A percentile compares a stretch with the other conserved stretches of the same genome.
phyloP scores from a whole-genome alignment of 495 filamentous ascomycete species.

The Aspergillus hancockii region DNA sequence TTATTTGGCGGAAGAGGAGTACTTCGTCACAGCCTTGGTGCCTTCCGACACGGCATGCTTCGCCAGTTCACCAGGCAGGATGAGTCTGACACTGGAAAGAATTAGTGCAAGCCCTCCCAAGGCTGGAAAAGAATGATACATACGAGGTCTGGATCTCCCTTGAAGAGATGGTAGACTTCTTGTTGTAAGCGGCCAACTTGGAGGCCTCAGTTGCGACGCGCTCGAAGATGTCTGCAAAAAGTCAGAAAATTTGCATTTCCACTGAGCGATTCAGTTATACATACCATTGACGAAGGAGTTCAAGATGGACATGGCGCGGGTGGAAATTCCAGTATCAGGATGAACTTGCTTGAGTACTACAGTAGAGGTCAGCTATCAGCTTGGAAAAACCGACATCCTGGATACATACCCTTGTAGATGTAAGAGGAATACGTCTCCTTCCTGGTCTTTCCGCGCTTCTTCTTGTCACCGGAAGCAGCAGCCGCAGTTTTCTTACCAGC shows the following conservation, averaged over 20 bases:
- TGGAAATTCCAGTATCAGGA: constrained; percentile 99
- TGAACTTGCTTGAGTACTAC: constrained; percentile 99
- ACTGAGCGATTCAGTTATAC: constrained; percentile 28
- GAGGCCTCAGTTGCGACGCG: constrained; percentile 98
- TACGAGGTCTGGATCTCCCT: constrained; percentile 98
- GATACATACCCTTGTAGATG: constrained; percentile 97
- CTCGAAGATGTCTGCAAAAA: constrained; percentile 90
- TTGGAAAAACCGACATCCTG: neutral
- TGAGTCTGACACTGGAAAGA: constrained; percentile 73
- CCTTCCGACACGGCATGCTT: constrained; percentile 99
- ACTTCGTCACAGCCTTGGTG: constrained; percentile 99
- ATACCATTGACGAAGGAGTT: constrained; percentile 99
- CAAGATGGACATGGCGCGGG: constrained; percentile 98
- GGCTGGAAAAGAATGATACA: constrained; percentile 25
- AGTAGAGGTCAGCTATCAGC: constrained; percentile 8
- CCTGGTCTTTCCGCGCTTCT: constrained; percentile 99
- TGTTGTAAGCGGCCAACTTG: constrained; percentile 99
- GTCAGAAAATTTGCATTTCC: constrained; percentile 13
- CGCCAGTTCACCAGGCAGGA: constrained; percentile 96
- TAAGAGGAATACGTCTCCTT: constrained; percentile 99
- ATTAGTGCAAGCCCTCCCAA: constrained; percentile 15
- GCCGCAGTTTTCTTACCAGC: constrained; percentile 95
- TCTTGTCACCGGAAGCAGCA: constrained; percentile 93
- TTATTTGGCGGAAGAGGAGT: constrained; percentile 99
- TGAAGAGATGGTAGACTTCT: constrained; percentile 99